These are phyloP conservation scores for Aspergillus heteromorphus DNA, from an alignment of 495 filamentous ascomycete genomes.

Conservation along the genomic window DNA sequence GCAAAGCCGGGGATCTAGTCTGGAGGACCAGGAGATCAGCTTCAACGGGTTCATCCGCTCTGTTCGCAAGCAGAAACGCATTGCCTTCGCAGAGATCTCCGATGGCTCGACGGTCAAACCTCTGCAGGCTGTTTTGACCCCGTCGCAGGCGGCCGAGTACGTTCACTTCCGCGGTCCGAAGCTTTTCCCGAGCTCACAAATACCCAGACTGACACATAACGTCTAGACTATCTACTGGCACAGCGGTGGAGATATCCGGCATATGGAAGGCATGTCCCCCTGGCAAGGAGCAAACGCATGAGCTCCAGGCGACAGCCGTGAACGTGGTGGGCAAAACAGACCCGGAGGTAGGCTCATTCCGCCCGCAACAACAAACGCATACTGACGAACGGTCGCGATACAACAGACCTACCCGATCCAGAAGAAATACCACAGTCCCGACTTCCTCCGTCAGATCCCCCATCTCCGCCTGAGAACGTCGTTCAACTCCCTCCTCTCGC, in stretches of 20 bases:
- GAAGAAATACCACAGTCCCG: conserved; percentile 86
- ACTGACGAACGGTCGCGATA: not conserved
- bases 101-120: conserved; percentile 80
- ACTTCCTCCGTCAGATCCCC: conserved; percentile 83
- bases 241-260: conserved; percentile 73
- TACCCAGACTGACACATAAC: conserved; percentile 2
- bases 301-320: conserved; percentile 67
- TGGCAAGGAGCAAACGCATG: conserved; percentile 67
- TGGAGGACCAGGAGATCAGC: conserved; percentile 44
- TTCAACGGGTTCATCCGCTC: conserved; percentile 79
- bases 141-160: conserved; percentile 72
- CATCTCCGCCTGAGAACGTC: conserved; percentile 85
- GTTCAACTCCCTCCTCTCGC: conserved; percentile 71
- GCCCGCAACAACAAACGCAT: not conserved
- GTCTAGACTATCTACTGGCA: conserved; percentile 69
- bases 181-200: conserved; percentile 2
- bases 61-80: conserved; percentile 77
- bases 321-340: conserved; percentile 70
- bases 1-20: conserved; percentile 17
- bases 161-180: conserved; percentile 20
- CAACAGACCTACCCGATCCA: conserved; percentile 80
- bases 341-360: conserved; percentile 55
- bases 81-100: conserved; percentile 76
- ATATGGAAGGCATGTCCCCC: conserved; percentile 68
- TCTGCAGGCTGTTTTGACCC: conserved; percentile 76